Evolutionary conservation across 73 alveolate species (phyloP), one percentile per base, ranked within the genome.

Genomic region (Durusdinium trenchii): DNA sequence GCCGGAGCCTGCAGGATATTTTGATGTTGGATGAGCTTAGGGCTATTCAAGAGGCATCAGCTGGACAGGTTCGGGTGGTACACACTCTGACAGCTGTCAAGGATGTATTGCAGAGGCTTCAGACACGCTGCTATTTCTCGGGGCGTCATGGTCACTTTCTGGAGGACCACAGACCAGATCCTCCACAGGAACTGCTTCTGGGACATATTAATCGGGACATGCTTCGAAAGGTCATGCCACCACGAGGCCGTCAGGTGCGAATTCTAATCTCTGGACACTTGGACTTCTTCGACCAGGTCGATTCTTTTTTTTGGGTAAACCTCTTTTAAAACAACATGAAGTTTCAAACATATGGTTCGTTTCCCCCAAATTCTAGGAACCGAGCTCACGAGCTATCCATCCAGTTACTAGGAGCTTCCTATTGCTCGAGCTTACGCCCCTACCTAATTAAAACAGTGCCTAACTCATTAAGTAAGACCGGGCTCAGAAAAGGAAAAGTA

Each of bases 1-100:
- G 98, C 98, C 96, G 96, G n/a, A 47, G 86, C 1, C 36, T 51
- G 46, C 50, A 75, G 61, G 98, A 91, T 43, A 54, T 69, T 32
- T 32, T 91, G 35, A 32, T 91, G 98, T 40, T 91, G 76, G 90
- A 67, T 14, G 61, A 91, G 57, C 98, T 91, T 30, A 75, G 60
- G n/a, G 52, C 61, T 18, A 48, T 90, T 3, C 47, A 36, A 23
- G 71, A 38, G n/a, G 9, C 16, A 57, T 67, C 89, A 23, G 20
- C 28, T 5, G 76, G 76, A 36, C 98, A 89, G 6, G 42, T 91
- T 43, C 87, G 38, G 38, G 89, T 91, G 32, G 7, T 78, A 6
- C 98, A 91, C 60, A 91, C 98, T 32, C 76, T 91, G 79, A 91
- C 79, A n/a, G 35, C n/a, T 32, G 50, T n/a, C 36, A 28, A 42